Base-by-base conservation (phyloP, 352 stramenopile genomes). In the Thalassiosira sp. region DNA sequence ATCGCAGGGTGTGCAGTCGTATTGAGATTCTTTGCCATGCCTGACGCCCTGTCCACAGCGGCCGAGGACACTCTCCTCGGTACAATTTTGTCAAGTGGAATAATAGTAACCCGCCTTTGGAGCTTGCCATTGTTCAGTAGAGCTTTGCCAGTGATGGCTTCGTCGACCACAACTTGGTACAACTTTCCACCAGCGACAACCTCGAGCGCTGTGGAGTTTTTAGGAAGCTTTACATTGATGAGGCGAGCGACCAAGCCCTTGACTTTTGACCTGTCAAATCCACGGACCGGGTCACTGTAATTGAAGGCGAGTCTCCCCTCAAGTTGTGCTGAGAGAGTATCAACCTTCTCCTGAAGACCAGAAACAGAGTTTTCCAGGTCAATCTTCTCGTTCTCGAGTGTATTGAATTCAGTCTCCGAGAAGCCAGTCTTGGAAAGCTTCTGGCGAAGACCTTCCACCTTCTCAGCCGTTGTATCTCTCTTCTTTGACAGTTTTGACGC, bases 81-180 rank as follows among this genome's bases (percentile, higher is more conserved):
- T 27, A 83, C 49, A 84, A 99, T 98, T 63, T 97, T 97, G 76
- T 99, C 98, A 10, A 99, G 89, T 27, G 97, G 97, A 72, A 99
- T 98, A 48, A 99, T 98, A 3, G 97, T 99, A 16, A 99, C 97
- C 28, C 97, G 95, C 57, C 95, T 94, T 87, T 96, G 91, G 1
- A 99, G 85, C 42, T 97, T 95, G 6, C 97, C 97, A 67, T 98
- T 97, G 73, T 98, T 95, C 11, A 99, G 89, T 43, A 99, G 95
- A 20, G 97, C 94, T 82, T 99, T 99, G 16, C 96, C 97, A 13
- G 96, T 99, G 37, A 98, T 94, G 31, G 98, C 96, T 73, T 98
- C 98, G 76, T 99, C 97, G 15, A 99, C 97, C 24, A 99, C 97
- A 35, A 99, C 96, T 80, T 99, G 95, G 75, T 98, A 99, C 6